Evolutionary conservation across 116 monocot species (phyloP), one percentile per base, ranked within the genome.

Genomic region (Phalaenopsis hybrid): DNA sequence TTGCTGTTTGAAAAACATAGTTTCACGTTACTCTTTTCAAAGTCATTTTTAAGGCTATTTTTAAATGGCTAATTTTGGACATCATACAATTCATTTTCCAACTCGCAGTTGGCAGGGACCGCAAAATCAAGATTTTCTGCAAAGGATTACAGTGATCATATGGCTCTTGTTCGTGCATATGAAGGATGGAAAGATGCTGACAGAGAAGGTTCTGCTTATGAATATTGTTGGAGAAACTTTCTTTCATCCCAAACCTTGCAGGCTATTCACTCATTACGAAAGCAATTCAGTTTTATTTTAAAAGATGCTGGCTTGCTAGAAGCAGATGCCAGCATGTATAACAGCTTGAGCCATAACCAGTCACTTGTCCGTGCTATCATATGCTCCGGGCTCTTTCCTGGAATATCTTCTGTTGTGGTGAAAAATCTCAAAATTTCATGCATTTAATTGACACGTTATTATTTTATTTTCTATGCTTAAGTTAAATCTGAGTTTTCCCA

Each of bases 121-220:
- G 97, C 97, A 83, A 99, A 99, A 86, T 90, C 95, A 82, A 93
- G 95, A 84, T 99, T 99, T 78, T 93, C 98, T 80, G 89, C 98
- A 18, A 99, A 99, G 84, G 98, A 99, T 80, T 99, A 99, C 80
- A 99, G 98, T 83, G 98, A 99, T 83, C 98, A 99, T 80, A 99
- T 99, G 98, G 95, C 98, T 72, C 92, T 99, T 80, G 93, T 99
- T 5, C 93, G 98, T 77, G 98, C 98, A 77, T 99, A 92, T 59
- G 98, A 99, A 80, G 98, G 98, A 80, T 99, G 93, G 95, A 99
- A 99, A 88, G 88, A 93, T 84, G 95, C 98, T 69, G 98, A 99
- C 5, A 90, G 95, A 85, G 98, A 99, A 92, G 98, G 98, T 44
- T 95, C 98, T 49, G 86, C 88, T 79, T 99, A 95, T 58, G 95